Conservation (phyloP, 169 alveolate species). For the Eimeria acervulina region DNA sequence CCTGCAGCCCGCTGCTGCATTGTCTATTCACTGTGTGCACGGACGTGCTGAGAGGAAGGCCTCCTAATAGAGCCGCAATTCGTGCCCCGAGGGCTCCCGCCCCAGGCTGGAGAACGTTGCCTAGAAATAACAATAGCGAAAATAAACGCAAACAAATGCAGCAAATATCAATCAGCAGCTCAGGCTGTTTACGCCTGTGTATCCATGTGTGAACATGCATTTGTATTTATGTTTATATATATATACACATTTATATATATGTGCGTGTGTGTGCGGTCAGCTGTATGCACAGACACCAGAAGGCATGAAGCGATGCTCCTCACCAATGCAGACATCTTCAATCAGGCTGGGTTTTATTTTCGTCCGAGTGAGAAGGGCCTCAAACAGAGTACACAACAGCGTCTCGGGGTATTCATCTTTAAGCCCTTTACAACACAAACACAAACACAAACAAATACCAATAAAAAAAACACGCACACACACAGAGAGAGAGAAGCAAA, state of each 20-base stretch:
- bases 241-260: too few relatives aligned
- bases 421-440: conserved; percentile 79
- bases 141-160: neutral
- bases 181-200: too few relatives aligned
- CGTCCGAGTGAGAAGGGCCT: conserved; percentile 89
- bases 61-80: conserved; percentile 92
- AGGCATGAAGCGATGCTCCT: neutral
- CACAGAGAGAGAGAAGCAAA: too few relatives aligned
- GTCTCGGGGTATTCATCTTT: conserved; percentile 93
- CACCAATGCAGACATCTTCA: conserved; percentile 94
- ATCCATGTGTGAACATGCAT: too few relatives aligned
- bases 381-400: conserved; percentile 90
- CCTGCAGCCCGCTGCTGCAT: conserved; percentile 96
- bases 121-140: conserved; percentile 20
- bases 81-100: conserved; percentile 92
- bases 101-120: conserved; percentile 88
- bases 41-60: conserved; percentile 90
- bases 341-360: conserved; percentile 89
- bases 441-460: too few relatives aligned
- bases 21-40: conserved; percentile 93
- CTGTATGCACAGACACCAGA: neutral
- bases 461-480: neutral
- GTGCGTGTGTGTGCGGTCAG: too few relatives aligned
- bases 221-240: too few relatives aligned
- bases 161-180: too few relatives aligned